Evolutionary conservation across 2,329 filamentous ascomycete genomes (phyloP).

Genomic region (Alternaria gansuensis): DNA sequence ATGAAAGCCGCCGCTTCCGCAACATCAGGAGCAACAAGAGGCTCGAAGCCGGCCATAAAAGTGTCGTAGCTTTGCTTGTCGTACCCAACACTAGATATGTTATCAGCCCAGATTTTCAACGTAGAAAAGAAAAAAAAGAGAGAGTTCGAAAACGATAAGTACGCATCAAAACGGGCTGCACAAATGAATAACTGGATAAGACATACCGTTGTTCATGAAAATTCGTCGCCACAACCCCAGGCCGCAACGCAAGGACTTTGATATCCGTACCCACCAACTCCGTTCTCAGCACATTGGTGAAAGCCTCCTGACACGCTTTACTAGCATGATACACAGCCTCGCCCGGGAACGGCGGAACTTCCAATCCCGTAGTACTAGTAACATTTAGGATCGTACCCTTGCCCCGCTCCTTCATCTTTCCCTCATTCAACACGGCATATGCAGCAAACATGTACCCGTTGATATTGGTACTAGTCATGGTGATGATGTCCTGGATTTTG

Average conservation of each 20-base stretch:
- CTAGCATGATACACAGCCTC: slow-evolving; percentile 61
- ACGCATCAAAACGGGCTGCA: too few species aligned
- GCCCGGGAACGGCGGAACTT: slow-evolving; percentile 60
- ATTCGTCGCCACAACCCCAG: slow-evolving; percentile 60
- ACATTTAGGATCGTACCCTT: slow-evolving; percentile 60
- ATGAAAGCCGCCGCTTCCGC: slow-evolving; percentile 57
- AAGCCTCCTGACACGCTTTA: slow-evolving; percentile 60
- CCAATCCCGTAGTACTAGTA: slow-evolving; percentile 59
- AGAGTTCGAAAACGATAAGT: too few species aligned
- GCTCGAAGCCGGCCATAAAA: slow-evolving; percentile 59
- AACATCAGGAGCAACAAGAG: slow-evolving; percentile 56
- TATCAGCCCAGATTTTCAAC: neutral
- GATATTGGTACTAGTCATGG: slow-evolving; percentile 61
- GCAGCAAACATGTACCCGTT: slow-evolving; percentile 60
- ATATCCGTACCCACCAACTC: slow-evolving; percentile 60
- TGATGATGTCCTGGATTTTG: slow-evolving; percentile 54
- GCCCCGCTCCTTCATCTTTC: slow-evolving; percentile 53
- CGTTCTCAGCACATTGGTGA: slow-evolving; percentile 60
- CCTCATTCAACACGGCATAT: slow-evolving; percentile 56
- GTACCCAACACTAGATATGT: slow-evolving; percentile 48
- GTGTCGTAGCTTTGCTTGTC: slow-evolving; percentile 55
- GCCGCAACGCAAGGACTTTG: slow-evolving; percentile 58
- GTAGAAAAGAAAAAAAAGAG: neutral
- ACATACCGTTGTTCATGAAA: slow-evolving; percentile 57
- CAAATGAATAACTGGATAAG: neutral